Conservation (phyloP, 192 early-diverging fungal genomes). For the Coemansia sp. region DNA sequence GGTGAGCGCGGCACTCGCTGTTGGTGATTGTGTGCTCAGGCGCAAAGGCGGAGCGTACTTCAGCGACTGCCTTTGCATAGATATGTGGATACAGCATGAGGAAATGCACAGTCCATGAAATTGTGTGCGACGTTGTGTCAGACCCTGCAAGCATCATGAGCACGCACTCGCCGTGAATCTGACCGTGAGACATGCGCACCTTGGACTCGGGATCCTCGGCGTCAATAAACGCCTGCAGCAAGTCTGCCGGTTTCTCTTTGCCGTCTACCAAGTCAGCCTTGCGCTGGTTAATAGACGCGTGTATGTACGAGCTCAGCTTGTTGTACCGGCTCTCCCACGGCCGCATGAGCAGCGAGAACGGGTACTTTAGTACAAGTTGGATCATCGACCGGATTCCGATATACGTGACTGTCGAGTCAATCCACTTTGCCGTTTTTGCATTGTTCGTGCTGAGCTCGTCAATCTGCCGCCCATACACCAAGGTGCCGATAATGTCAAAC, state of each 20-base stretch:
- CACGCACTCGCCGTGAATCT: constrained; percentile 47
- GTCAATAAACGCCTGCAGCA: constrained; percentile 53
- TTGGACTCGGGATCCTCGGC: constrained; percentile 50
- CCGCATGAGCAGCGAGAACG: constrained; percentile 22
- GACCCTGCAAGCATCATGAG: constrained; percentile 47
- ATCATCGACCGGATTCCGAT: constrained; percentile 41
- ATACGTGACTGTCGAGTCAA: constrained; percentile 37
- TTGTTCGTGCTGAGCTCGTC: constrained; percentile 29
- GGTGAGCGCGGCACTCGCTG: constrained; percentile 20
- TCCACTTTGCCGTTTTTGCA: constrained; percentile 30
- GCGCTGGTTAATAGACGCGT: constrained; percentile 29
- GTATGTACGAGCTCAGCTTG: constrained; percentile 28
- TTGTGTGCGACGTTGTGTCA: constrained; percentile 34
- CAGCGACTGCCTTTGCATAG: constrained; percentile 19
- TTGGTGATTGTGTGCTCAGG: constrained; percentile 22
- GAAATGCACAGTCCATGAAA: constrained; percentile 40
- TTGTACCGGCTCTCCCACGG: constrained; percentile 38
- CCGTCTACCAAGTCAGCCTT: constrained; percentile 9
- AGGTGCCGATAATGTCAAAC: constrained; percentile 46
- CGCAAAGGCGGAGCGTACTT: constrained; percentile 24
- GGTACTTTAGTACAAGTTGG: constrained; percentile 27
- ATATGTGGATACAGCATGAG: constrained; percentile 33
- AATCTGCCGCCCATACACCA: constrained; percentile 42
- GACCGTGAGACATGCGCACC: constrained; percentile 38
- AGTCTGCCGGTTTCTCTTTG: constrained; percentile 25